Percentiles rank a stretch among this genome's conserved stretches.
These are phyloP conservation scores for Stagonosporopsis tanaceti DNA, from an alignment of 2,329 filamentous ascomycete genomes.

Conservation along the genomic window DNA sequence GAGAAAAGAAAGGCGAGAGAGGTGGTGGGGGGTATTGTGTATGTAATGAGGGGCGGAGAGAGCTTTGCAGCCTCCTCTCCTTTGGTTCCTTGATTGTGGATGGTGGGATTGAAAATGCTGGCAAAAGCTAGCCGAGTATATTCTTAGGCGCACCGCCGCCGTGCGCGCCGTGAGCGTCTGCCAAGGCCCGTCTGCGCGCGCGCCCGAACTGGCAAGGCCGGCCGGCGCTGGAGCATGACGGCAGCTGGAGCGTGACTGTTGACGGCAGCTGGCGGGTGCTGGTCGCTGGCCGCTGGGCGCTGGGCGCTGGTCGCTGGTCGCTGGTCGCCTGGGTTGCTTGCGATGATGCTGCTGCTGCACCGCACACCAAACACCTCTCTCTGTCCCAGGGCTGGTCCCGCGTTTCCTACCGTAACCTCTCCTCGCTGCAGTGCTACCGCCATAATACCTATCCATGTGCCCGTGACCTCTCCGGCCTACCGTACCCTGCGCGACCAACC, in stretches of 20 bases:
- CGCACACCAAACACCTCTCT: constrained; percentile 16
- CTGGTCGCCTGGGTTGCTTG: constrained; percentile 2
- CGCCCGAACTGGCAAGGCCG: constrained; percentile 23
- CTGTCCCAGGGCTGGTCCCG: constrained; percentile 30
- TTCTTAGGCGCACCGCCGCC: not conserved
- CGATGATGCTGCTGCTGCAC: constrained; percentile 7
- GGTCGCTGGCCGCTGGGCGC: too few relatives aligned
- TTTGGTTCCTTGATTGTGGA: constrained; percentile 26
- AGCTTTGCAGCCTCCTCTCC: constrained; percentile 44
- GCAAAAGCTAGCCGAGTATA: constrained; percentile 10
- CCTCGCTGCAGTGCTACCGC: constrained; percentile 10
- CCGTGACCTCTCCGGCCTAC: not conserved
- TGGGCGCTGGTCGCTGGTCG: constrained; percentile 1
- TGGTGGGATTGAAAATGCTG: constrained; percentile 21
- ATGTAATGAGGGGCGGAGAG: constrained; percentile 41
- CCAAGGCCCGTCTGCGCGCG: constrained; percentile 8
- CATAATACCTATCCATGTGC: constrained; percentile 7
- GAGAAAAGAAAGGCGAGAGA: constrained; percentile 58
- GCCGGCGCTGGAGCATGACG: constrained; percentile 11
- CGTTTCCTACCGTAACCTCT: not conserved
- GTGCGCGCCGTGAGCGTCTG: not conserved
- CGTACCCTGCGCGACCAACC: too few relatives aligned
- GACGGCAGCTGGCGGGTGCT: constrained; percentile 5
- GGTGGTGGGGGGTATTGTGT: constrained; percentile 47
- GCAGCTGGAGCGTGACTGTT: too few relatives aligned